phyloP scores from a whole-genome alignment of 2,329 filamentous ascomycete species.

The Penicillium verrucosum region DNA sequence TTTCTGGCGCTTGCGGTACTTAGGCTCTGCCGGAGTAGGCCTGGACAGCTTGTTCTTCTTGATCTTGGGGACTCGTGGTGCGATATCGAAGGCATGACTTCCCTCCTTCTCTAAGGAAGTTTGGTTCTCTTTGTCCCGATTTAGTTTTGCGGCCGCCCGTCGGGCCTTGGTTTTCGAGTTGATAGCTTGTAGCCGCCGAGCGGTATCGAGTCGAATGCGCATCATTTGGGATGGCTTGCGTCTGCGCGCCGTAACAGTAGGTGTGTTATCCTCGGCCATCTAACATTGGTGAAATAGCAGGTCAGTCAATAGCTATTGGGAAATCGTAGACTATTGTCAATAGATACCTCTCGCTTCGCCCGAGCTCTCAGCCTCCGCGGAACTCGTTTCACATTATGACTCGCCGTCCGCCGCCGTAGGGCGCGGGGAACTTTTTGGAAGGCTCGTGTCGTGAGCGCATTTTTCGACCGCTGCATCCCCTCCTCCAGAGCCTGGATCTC shows the following conservation, averaged over 20 bases:
- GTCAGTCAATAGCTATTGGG: neutral
- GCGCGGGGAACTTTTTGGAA: constrained; percentile 88
- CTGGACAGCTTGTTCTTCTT: constrained; percentile 67
- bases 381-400: constrained; percentile 89
- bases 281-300: constrained; percentile 34
- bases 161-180: constrained; percentile 45
- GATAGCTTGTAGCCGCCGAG: constrained; percentile 65
- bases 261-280: constrained; percentile 89
- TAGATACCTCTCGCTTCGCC: constrained; percentile 59
- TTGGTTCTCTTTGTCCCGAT: constrained; percentile 32
- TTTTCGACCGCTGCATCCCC: constrained; percentile 73
- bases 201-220: constrained; percentile 67
- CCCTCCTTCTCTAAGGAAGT: constrained; percentile 24
- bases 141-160: constrained; percentile 44
- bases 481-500: constrained; percentile 83
- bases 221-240: constrained; percentile 46
- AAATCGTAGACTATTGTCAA: neutral
- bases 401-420: constrained; percentile 81
- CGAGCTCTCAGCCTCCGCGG: constrained; percentile 70
- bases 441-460: constrained; percentile 63
- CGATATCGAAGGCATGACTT: constrained; percentile 35
- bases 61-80: constrained; percentile 58
- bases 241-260: constrained; percentile 62
- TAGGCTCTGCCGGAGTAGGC: constrained; percentile 60
- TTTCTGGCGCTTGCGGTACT: constrained; percentile 79